Evolutionary conservation across 139 green algal species (phyloP).

Genomic region (Chlorella vulgaris): DNA sequence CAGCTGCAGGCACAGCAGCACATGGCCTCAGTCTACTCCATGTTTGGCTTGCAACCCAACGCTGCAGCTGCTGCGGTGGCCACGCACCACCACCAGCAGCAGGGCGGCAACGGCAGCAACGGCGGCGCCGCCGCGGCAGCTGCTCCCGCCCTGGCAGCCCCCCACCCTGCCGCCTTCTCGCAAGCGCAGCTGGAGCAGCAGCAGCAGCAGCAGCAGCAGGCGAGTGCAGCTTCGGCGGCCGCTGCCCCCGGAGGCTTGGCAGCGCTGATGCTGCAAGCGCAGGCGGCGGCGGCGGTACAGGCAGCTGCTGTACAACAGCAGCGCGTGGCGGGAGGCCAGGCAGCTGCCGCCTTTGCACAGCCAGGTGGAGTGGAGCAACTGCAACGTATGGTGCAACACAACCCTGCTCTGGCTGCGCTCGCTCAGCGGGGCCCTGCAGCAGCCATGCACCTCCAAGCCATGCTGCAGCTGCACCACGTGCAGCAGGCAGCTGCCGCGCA

Average conservation of each 20-base stretch:
- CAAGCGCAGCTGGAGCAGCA: constrained; percentile 20
- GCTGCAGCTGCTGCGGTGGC: not conserved
- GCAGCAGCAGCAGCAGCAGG: not conserved
- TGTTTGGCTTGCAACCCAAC: constrained; percentile 6
- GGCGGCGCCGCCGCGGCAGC: not conserved
- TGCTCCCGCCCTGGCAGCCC: too few species aligned
- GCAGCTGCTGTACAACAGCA: not conserved
- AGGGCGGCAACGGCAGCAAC: not conserved
- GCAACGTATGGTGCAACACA: constrained; percentile 2
- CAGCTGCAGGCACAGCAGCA: constrained; percentile 24
- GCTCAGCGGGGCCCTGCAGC: constrained; percentile 8
- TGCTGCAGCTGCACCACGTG: constrained; percentile 8
- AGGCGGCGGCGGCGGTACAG: not conserved
- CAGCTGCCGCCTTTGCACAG: not conserved
- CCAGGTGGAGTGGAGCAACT: not conserved
- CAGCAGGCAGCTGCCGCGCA: not conserved
- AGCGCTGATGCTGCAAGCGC: constrained; percentile 9
- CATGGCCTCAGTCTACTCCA: constrained; percentile 14
- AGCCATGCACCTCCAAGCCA: constrained; percentile 8
- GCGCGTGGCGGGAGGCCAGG: not conserved
- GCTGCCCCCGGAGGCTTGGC: not conserved
- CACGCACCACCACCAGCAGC: not conserved
- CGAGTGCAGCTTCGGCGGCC: not conserved
- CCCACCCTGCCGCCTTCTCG: not conserved
- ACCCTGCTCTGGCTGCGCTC: constrained; percentile 8